phyloP scores from a whole-genome alignment of 2,329 filamentous ascomycete species.

The Xylaria digitata region DNA sequence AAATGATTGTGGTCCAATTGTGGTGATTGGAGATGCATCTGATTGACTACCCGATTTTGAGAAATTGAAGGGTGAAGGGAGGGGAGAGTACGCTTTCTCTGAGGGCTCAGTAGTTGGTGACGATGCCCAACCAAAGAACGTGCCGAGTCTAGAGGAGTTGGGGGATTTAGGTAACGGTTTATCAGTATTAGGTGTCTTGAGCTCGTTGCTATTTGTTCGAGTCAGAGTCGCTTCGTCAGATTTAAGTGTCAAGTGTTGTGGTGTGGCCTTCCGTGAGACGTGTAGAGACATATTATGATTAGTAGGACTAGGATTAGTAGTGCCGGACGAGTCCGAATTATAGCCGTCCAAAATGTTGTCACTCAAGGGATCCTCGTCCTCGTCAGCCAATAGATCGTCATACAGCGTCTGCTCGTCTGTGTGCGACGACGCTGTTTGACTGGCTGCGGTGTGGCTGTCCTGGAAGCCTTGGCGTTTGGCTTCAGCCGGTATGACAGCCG shows the following conservation, averaged over 20 bases:
- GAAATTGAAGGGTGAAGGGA: slow-evolving; percentile 63
- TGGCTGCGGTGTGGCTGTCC: slow-evolving; percentile 56
- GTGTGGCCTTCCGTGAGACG: slow-evolving; percentile 59
- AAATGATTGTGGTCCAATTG: slow-evolving; percentile 53
- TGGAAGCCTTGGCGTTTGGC: slow-evolving; percentile 44
- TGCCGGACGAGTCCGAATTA: slow-evolving; percentile 52
- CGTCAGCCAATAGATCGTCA: slow-evolving; percentile 52
- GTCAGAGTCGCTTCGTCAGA: slow-evolving; percentile 52
- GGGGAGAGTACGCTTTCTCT: slow-evolving; percentile 58
- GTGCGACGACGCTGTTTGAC: slow-evolving; percentile 59
- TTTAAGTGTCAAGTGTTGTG: slow-evolving; percentile 65
- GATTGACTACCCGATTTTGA: slow-evolving; percentile 54
- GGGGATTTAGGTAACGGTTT: slow-evolving; percentile 68
- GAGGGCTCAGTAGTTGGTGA: slow-evolving; percentile 63
- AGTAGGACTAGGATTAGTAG: slow-evolving; percentile 54
- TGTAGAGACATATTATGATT: slow-evolving; percentile 61
- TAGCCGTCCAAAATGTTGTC: slow-evolving; percentile 51
- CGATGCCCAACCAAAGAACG: slow-evolving; percentile 66
- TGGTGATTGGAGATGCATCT: slow-evolving; percentile 57
- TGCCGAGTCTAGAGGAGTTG: slow-evolving; percentile 60
- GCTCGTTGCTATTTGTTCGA: slow-evolving; percentile 44
- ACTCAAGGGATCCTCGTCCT: slow-evolving; percentile 52
- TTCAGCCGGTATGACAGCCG: slow-evolving; percentile 46
- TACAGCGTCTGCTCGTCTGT: slow-evolving; percentile 58
- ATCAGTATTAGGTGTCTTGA: slow-evolving; percentile 59